Conservation (phyloP, 495 filamentous ascomycete species). For the Aspergillus funiculosus region DNA sequence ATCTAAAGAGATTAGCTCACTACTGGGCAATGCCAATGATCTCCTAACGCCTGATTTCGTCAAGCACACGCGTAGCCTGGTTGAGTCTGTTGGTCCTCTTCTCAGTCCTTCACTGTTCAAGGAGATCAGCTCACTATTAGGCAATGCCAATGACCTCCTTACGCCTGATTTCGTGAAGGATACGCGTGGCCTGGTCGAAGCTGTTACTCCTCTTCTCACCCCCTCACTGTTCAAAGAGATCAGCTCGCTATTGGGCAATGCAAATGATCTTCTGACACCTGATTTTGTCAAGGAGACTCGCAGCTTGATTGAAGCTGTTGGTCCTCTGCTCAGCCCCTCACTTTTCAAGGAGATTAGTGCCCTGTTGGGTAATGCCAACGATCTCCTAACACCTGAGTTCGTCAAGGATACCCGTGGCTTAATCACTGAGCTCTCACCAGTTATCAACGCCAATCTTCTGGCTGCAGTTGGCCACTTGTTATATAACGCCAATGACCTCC, state of each 20-base stretch:
- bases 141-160: constrained; percentile 33
- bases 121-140: constrained; percentile 30
- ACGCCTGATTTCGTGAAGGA: constrained; percentile 38
- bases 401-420: constrained; percentile 33
- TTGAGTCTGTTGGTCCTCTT: constrained; percentile 28
- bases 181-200: constrained; percentile 29
- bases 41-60: constrained; percentile 34
- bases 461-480: constrained; percentile 37
- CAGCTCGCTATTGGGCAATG: constrained; percentile 32
- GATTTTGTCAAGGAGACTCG: constrained; percentile 39
- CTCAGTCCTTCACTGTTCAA: constrained; percentile 32
- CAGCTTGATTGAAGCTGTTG: constrained; percentile 33
- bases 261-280: constrained; percentile 33
- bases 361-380: constrained; percentile 34
- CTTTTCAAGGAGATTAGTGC: constrained; percentile 28
- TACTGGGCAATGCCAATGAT: constrained; percentile 37
- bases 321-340: constrained; percentile 34
- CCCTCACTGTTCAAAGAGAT: constrained; percentile 20
- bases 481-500: constrained; percentile 34
- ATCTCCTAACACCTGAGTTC: constrained; percentile 35
- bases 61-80: constrained; percentile 31
- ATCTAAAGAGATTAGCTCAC: constrained; percentile 33
- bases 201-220: constrained; percentile 29
- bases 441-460: no score
- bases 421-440: constrained; percentile 34